These are phyloP conservation scores for Penicillium sclerotiorum DNA, from an alignment of 2,329 filamentous ascomycete genomes.

Conservation along the genomic window DNA sequence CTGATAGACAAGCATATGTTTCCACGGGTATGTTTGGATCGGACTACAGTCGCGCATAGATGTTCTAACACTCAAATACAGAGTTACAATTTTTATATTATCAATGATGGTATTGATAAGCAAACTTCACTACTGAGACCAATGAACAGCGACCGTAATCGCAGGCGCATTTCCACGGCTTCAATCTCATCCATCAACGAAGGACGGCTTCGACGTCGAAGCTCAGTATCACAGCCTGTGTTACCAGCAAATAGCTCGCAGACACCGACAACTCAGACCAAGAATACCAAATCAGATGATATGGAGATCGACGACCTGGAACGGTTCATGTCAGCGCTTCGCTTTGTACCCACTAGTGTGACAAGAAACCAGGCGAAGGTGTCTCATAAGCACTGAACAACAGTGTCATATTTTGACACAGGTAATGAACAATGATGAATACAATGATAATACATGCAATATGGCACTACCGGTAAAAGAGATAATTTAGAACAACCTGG, in stretches of 20 bases:
- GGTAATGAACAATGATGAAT: too few species aligned
- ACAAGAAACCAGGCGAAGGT: slow-evolving; percentile 30
- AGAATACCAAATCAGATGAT: slow-evolving; percentile 19
- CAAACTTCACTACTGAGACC: slow-evolving; percentile 72
- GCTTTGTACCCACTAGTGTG: slow-evolving; percentile 49
- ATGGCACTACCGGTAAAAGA: too few species aligned
- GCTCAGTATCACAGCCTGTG: slow-evolving; percentile 31
- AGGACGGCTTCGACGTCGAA: slow-evolving; percentile 36
- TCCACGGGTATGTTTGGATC: slow-evolving; percentile 57
- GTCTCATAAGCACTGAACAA: too few species aligned
- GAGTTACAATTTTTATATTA: slow-evolving; percentile 85
- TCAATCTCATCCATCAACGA: slow-evolving; percentile 35
- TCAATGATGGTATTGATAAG: slow-evolving; percentile 87
- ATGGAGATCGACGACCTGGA: slow-evolving; percentile 43
- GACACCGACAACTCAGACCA: neutral
- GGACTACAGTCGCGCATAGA: neutral
- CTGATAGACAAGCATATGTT: slow-evolving; percentile 94
- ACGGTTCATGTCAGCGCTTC: slow-evolving; percentile 48
- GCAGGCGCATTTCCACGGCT: slow-evolving; percentile 38
- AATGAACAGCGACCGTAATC: slow-evolving; percentile 26
- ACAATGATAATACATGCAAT: too few species aligned
- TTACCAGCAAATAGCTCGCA: slow-evolving; percentile 6
- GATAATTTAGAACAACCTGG: too few species aligned
- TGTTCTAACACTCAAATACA: slow-evolving; percentile 23
- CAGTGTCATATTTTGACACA: too few species aligned